Evolutionary conservation across 768 basidiomycete genomes (phyloP).

Genomic region (Lactarius deliciosus): DNA sequence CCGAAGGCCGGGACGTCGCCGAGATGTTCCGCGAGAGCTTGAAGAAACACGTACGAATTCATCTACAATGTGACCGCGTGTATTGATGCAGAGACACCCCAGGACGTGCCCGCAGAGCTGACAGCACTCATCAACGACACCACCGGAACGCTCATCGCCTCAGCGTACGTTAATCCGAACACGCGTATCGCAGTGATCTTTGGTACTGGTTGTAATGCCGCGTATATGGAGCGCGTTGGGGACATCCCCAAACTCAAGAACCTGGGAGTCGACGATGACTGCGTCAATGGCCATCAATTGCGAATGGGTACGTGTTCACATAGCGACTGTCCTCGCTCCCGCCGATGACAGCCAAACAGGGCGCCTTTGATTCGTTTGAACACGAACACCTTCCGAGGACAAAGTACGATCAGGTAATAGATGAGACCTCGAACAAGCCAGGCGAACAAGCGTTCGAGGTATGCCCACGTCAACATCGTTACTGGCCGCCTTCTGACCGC

Average conservation of each 20-base stretch:
- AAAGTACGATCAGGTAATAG: constrained; percentile 90
- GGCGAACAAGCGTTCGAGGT: constrained; percentile 93
- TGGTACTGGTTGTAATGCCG: constrained; percentile 97
- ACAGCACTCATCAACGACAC: constrained; percentile 96
- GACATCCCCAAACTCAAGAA: constrained; percentile 83
- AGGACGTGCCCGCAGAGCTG: constrained; percentile 83
- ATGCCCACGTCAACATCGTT: constrained; percentile 25
- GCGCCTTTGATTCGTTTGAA: constrained; percentile 94
- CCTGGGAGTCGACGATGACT: constrained; percentile 62
- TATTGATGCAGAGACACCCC: constrained; percentile 17
- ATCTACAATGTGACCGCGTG: constrained; percentile 5
- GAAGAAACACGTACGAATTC: constrained; percentile 61
- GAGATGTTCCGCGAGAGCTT: constrained; percentile 89
- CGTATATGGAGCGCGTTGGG: constrained; percentile 90
- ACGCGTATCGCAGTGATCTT: constrained; percentile 97
- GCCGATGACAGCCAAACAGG: constrained; percentile 46
- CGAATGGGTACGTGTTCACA: constrained; percentile 69
- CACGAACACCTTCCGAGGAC: constrained; percentile 95
- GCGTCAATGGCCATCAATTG: constrained; percentile 94
- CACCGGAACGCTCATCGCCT: constrained; percentile 96
- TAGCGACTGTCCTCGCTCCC: not conserved
- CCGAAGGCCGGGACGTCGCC: constrained; percentile 90
- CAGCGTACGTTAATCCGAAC: constrained; percentile 87
- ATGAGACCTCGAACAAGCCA: constrained; percentile 94
- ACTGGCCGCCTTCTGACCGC: not conserved